A percentile compares a stretch with the other conserved stretches of the same genome.
Conservation (phyloP, 345 rosid genomes). For the Gossypium raimondii region DNA sequence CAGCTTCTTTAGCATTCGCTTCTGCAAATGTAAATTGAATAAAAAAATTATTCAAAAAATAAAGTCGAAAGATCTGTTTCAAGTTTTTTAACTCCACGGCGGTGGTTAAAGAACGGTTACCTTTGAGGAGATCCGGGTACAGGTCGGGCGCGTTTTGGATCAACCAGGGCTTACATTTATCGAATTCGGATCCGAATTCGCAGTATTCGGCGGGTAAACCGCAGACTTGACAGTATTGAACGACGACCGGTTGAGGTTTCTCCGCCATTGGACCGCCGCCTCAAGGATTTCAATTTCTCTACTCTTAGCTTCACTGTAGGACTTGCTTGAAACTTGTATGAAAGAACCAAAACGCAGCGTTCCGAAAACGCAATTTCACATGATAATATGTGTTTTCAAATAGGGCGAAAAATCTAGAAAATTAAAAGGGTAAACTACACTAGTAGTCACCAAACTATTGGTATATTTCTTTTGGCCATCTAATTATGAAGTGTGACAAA, state of each 20-base stretch:
- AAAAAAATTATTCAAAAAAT: not conserved
- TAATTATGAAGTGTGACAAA: too few relatives aligned
- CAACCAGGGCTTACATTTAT: conserved; percentile 49
- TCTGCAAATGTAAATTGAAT: conserved; percentile 10
- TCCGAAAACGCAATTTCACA: not conserved
- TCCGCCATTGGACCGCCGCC: conserved; percentile 26
- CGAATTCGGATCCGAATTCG: conserved; percentile 50
- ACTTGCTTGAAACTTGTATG: not conserved
- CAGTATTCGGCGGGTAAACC: conserved; percentile 48
- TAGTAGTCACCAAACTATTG: too few relatives aligned
- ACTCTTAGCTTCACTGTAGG: not conserved
- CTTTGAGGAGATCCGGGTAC: conserved; percentile 44
- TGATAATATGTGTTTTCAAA: too few relatives aligned
- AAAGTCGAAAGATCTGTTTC: not conserved
- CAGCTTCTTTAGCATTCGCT: conserved; percentile 26
- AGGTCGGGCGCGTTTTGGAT: conserved; percentile 44
- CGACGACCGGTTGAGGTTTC: conserved; percentile 38
- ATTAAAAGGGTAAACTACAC: too few relatives aligned
- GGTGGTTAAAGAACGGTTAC: conserved; percentile 10
- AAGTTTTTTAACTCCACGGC: not conserved
- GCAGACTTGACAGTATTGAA: conserved; percentile 33
- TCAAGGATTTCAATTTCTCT: not conserved
- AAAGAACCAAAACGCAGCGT: not conserved
- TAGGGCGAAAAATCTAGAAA: too few relatives aligned
- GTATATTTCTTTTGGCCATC: too few relatives aligned